Evolutionary conservation across 139 green algal species (phyloP).

Genomic region (Zygnema circumcarinatum): DNA sequence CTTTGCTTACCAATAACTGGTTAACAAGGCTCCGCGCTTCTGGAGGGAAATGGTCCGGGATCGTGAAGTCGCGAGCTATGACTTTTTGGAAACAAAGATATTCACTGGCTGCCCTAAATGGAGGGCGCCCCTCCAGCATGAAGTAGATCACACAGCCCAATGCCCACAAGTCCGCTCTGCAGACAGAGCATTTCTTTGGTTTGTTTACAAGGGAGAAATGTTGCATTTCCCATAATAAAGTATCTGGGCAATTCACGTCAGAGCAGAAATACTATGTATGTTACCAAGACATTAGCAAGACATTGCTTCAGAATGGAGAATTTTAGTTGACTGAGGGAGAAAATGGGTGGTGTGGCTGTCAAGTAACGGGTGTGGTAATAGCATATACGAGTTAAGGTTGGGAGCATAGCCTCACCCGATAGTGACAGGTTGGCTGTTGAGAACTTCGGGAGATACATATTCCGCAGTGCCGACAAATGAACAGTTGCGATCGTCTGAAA

Average conservation of each 20-base stretch:
- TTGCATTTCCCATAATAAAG: background rate
- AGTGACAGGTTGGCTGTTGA: conserved; percentile 51
- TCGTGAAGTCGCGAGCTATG: conserved; percentile 20
- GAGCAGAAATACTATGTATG: conserved; percentile 18
- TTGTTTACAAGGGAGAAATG: conserved; percentile 12
- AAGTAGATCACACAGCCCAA: conserved; percentile 65
- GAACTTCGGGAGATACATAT: conserved; percentile 62
- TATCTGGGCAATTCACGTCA: background rate
- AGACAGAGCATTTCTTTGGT: too few relatives aligned
- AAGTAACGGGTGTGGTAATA: too few relatives aligned
- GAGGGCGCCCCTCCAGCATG: conserved; percentile 50
- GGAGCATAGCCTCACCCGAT: conserved; percentile 14
- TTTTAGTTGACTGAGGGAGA: too few relatives aligned
- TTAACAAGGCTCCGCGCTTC: conserved; percentile 54
- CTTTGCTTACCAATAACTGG: conserved; percentile 39
- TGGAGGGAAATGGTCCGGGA: conserved; percentile 43
- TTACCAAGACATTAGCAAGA: too few relatives aligned
- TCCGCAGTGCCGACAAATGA: conserved; percentile 66
- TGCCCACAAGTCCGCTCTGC: conserved; percentile 58
- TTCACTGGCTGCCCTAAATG: conserved; percentile 58
- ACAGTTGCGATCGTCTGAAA: conserved; percentile 38
- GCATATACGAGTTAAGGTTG: too few relatives aligned
- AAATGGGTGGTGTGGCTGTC: too few relatives aligned
- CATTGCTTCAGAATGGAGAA: too few relatives aligned
- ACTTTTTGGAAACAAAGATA: conserved; percentile 66